Conservation (phyloP, 2,329 filamentous ascomycete genomes). For the Pseudocercospora cruenta region DNA sequence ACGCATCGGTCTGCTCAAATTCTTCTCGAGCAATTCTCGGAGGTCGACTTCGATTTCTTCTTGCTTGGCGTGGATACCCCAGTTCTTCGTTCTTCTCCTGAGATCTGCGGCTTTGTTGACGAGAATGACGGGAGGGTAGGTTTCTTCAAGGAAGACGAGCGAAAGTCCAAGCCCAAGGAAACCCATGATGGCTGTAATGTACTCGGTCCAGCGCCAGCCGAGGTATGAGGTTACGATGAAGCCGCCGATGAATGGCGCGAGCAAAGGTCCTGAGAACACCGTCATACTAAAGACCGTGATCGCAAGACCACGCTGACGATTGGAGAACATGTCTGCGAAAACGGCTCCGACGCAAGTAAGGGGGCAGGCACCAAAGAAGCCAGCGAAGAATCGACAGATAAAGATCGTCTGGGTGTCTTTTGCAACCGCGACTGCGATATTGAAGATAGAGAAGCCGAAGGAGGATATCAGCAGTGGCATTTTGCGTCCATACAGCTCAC, state of each 20-base stretch:
- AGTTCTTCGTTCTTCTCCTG: constrained; percentile 60
- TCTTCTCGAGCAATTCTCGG: constrained; percentile 41
- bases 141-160: constrained; percentile 59
- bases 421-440: constrained; percentile 48
- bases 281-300: constrained; percentile 43
- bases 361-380: constrained; percentile 43
- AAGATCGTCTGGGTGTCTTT: constrained; percentile 45
- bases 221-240: constrained; percentile 40
- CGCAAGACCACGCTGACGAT: constrained; percentile 38
- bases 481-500: constrained; percentile 43
- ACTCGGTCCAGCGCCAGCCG: constrained; percentile 56
- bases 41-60: constrained; percentile 45
- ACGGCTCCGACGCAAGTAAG: constrained; percentile 55
- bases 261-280: constrained; percentile 40
- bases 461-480: constrained; percentile 38
- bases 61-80: constrained; percentile 58
- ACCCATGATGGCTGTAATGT: constrained; percentile 60
- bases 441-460: constrained; percentile 49
- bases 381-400: constrained; percentile 44
- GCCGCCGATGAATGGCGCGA: constrained; percentile 39
- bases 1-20: constrained; percentile 46
- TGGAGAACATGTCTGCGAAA: constrained; percentile 45
- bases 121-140: constrained; percentile 62
- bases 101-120: constrained; percentile 60
- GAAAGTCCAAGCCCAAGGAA: constrained; percentile 53